phyloP scores from a whole-genome alignment of 1,284 basidiomycete genomes.

The Malassezia obtusa region DNA sequence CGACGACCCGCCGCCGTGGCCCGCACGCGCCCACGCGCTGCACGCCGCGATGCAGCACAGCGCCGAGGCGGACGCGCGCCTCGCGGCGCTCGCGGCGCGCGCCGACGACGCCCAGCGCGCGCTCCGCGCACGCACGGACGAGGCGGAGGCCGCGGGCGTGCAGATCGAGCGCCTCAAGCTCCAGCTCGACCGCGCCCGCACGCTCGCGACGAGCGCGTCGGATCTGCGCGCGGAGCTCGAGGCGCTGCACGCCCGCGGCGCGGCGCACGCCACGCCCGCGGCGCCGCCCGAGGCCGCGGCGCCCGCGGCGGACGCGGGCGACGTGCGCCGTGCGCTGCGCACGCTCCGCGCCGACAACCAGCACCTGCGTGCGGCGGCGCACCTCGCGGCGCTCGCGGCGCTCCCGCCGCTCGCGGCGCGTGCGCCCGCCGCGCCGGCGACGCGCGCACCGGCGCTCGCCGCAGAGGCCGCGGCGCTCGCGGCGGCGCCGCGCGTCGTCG shows the following conservation, averaged over 20 bases:
- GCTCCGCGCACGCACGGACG: conserved; percentile 66
- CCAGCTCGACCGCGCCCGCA: conserved; percentile 76
- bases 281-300: conserved; percentile 23
- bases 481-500: conserved; percentile 29
- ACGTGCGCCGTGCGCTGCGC: conserved; percentile 74
- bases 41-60: conserved; percentile 73
- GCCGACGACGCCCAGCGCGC: conserved; percentile 73
- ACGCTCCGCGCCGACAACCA: conserved; percentile 85
- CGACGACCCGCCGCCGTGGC: conserved; percentile 59
- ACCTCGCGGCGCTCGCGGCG: neutral
- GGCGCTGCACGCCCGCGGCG: conserved; percentile 60
- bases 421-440: neutral
- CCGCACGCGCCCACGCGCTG: conserved; percentile 73
- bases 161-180: conserved; percentile 92
- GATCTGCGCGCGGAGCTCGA: conserved; percentile 74
- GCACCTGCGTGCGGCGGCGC: conserved; percentile 76
- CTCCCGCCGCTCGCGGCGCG: neutral
- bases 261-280: conserved; percentile 2
- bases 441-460: neutral
- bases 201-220: conserved; percentile 79
- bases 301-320: conserved; percentile 60
- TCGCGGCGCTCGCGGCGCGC: conserved; percentile 74
- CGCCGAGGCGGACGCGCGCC: conserved; percentile 78
- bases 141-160: conserved; percentile 73
- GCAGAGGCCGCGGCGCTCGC: conserved; percentile 7